These are phyloP conservation scores for Mycena metata DNA, from an alignment of 768 basidiomycete species.

Conservation along the genomic window DNA sequence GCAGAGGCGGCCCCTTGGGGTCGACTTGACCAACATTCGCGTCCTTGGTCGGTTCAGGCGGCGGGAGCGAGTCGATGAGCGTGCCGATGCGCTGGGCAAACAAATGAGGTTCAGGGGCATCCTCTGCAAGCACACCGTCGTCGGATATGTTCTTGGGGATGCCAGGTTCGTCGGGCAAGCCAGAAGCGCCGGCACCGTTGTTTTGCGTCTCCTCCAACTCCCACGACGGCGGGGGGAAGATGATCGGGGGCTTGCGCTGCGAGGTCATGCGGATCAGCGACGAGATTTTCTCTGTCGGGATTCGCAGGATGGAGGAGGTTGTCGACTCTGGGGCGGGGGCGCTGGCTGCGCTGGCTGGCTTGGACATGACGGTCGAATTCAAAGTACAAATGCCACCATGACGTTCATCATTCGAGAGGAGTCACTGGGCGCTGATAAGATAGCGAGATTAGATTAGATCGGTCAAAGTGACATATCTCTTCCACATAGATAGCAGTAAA, in stretches of 20 bases:
- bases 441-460: too few species aligned
- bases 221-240: constrained; percentile 66
- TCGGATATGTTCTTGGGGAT: constrained; percentile 21
- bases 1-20: constrained; percentile 50
- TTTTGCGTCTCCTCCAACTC: constrained; percentile 51
- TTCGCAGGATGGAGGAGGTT: constrained; percentile 13
- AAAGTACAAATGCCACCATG: constrained; percentile 6
- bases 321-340: constrained; percentile 2
- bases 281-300: constrained; percentile 52
- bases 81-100: constrained; percentile 33
- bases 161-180: constrained; percentile 23
- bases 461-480: too few species aligned
- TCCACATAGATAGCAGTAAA: neutral
- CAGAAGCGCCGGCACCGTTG: constrained; percentile 40
- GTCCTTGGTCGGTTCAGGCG: constrained; percentile 34
- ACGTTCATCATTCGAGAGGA: constrained; percentile 7
- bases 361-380: constrained; percentile 19
- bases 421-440: too few species aligned
- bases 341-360: constrained; percentile 19
- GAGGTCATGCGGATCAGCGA: constrained; percentile 52
- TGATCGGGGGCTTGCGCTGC: constrained; percentile 40
- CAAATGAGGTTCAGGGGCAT: constrained; percentile 31
- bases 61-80: constrained; percentile 44
- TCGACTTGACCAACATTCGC: constrained; percentile 38
- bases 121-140: constrained; percentile 18